Base-by-base conservation (phyloP, 192 early-diverging fungal genomes). In the Coemansia sp. region DNA sequence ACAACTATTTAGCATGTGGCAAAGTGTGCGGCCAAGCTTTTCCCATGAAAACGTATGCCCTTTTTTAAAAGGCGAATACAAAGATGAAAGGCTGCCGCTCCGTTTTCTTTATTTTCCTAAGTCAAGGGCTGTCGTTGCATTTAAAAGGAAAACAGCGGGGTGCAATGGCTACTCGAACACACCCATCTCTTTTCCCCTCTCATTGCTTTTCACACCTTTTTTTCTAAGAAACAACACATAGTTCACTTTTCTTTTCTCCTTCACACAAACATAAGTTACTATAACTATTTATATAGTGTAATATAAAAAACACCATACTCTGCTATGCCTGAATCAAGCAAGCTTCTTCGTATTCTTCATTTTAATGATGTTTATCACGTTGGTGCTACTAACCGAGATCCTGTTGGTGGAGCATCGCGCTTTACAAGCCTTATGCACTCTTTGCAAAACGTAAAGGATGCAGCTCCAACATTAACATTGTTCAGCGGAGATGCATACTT, bases 361-460 rank as follows among this genome's bases (percentile, higher is more conserved):
- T 88, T 88, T 25, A 89, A 89, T 69, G 88, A 89, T 53, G 84
- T 87, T 22, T 89, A 89, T 52, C 80, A 89, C 24, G 81, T 87
- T 1, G 53, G 67, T 8, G 65, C 85, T 1, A 41, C 56, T n/a
- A 78, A 74, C 27, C 56, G 64, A 3, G 87, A 88, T 41, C 86
- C 88, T 9, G 75, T 88, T 12, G 88, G 88, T 26, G 88, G 88
- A 18, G 88, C 86, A 0, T 78, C 88, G 32, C 69, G 87, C 7
- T 89, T 89, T 51, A 74, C 78, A n/a, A 80, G 62, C 0, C 60
- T 71, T 6, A 18, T 89, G 16, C 75, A 82, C 54, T 26, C 62
- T 18, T 68, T 80, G 53, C 70, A 80, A 28, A 31, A 58, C 44
- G 48, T 54, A 23, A 26, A 53, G 16, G 60, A 24, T 5, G 53